Conservation (phyloP, 345 rosid genomes). For the Eucalyptus pauciflora region DNA sequence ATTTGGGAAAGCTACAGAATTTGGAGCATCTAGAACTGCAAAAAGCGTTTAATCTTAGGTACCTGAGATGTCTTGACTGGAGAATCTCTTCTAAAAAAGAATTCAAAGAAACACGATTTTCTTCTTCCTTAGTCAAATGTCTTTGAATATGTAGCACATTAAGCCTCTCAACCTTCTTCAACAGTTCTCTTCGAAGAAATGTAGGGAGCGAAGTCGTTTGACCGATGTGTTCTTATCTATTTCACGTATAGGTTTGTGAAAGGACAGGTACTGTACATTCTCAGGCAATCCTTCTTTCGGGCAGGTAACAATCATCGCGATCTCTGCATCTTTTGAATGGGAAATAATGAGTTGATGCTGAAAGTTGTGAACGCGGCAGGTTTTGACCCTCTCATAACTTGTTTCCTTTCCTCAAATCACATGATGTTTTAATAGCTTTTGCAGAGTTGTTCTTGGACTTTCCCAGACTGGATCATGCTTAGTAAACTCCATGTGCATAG, state of each 20-base stretch:
- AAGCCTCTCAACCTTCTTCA: background rate
- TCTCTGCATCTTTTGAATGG: background rate
- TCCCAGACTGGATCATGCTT: accelerated
- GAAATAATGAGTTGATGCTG: background rate
- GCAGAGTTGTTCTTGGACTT: accelerated
- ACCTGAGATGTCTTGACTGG: background rate
- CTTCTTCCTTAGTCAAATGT: background rate
- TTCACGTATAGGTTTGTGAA: background rate
- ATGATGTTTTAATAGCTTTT: background rate
- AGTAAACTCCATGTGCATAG: no score
- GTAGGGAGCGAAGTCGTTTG: background rate
- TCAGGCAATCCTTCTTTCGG: accelerated
- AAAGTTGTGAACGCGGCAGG: background rate
- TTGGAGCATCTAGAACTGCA: no score
- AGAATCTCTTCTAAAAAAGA: background rate
- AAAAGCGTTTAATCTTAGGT: no score
- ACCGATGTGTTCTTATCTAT: background rate
- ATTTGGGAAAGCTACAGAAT: no score
- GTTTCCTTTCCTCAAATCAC: background rate
- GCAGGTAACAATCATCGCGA: accelerated
- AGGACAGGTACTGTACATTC: background rate
- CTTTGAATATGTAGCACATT: background rate
- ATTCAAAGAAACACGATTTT: no score
- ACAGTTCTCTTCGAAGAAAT: no score
- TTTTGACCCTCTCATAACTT: background rate